Conservation (phyloP, 2,329 filamentous ascomycete species). For the Dactylonectria macrodidyma region DNA sequence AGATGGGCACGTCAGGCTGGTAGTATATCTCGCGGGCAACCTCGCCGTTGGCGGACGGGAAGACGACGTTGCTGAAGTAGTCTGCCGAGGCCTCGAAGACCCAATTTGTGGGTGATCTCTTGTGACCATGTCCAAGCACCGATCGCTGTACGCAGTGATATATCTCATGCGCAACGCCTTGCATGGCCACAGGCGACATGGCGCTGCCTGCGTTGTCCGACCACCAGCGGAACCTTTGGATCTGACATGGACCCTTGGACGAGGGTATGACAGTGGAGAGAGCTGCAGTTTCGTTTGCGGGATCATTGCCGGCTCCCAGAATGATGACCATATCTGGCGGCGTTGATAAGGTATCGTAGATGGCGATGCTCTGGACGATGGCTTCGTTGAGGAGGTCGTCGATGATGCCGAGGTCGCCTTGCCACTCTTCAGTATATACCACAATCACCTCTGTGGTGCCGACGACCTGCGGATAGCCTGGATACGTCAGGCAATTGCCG, state of each 20-base stretch:
- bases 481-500: conserved; percentile 19
- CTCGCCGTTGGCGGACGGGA: conserved; percentile 15
- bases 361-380: conserved; percentile 12
- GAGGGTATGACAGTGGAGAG: conserved; percentile 2
- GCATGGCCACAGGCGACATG: conserved; percentile 18
- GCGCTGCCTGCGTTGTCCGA: neutral
- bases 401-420: conserved; percentile 14
- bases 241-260: conserved; percentile 18
- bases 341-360: conserved; percentile 14
- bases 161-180: conserved; percentile 24
- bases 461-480: conserved; percentile 13
- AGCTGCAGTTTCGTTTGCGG: neutral
- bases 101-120: conserved; percentile 1
- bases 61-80: conserved; percentile 28
- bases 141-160: conserved; percentile 22
- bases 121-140: neutral
- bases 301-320: neutral
- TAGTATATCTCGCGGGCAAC: conserved; percentile 5
- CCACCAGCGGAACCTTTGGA: conserved; percentile 12
- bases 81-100: conserved; percentile 19
- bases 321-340: conserved; percentile 23
- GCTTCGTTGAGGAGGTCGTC: conserved; percentile 19
- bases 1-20: conserved; percentile 13
- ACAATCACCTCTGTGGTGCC: conserved; percentile 17
- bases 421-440: conserved; percentile 19